A percentile compares a stretch with the other conserved stretches of the same genome.
phyloP scores from a whole-genome alignment of 2,329 filamentous ascomycete genomes.

The Sphaerulina vaccinii region DNA sequence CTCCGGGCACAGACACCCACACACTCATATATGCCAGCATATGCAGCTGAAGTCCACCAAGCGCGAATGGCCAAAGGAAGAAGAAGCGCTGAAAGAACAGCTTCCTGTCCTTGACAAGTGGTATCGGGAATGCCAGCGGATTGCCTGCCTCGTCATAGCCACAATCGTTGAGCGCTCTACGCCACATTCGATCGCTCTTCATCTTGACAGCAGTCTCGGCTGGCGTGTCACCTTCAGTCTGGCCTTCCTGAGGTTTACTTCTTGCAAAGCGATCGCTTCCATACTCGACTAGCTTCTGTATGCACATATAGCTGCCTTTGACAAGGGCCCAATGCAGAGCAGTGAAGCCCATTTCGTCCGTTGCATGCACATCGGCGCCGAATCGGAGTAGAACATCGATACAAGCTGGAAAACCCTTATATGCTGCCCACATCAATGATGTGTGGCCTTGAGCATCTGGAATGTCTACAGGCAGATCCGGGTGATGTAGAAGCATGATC shows the following conservation, averaged over 20 bases:
- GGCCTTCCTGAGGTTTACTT: constrained; percentile 54
- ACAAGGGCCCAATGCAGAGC: constrained; percentile 96
- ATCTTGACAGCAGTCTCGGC: constrained; percentile 83
- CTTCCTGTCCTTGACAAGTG: constrained; percentile 72
- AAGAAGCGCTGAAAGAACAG: constrained; percentile 80
- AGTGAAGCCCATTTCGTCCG: constrained; percentile 89
- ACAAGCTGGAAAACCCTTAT: constrained; percentile 90
- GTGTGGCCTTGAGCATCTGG: constrained; percentile 89
- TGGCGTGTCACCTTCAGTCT: constrained; percentile 78
- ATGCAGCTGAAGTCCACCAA: constrained; percentile 69
- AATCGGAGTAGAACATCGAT: constrained; percentile 91
- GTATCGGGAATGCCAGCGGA: constrained; percentile 70
- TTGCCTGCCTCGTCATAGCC: constrained; percentile 80
- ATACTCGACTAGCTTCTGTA: constrained; percentile 93
- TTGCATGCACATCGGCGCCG: constrained; percentile 89
- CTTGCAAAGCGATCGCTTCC: constrained; percentile 90
- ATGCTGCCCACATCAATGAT: constrained; percentile 96
- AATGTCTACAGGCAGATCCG: constrained; percentile 87
- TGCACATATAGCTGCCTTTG: constrained; percentile 83
- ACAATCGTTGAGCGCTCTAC: constrained; percentile 75
- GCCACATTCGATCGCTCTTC: constrained; percentile 80
- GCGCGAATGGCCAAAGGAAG: constrained; percentile 81
- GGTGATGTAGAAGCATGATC: constrained; percentile 82
- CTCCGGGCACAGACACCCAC: constrained; percentile 72
- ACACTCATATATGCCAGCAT: constrained; percentile 72